These are phyloP conservation scores for Globisporangium okanoganense DNA, from an alignment of 352 stramenopile species.

Conservation along the genomic window DNA sequence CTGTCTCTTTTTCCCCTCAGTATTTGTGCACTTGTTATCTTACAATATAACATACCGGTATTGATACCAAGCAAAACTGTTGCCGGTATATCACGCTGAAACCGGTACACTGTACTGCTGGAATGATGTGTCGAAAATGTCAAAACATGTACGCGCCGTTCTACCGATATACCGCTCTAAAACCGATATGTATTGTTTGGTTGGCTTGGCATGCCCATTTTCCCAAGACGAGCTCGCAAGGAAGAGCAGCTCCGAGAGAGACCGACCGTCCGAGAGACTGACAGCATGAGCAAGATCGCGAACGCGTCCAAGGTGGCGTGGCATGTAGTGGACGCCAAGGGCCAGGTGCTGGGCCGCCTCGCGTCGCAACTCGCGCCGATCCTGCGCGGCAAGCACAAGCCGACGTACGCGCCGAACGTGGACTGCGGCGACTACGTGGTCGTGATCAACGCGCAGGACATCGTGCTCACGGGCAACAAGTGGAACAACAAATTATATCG, in stretches of 20 bases:
- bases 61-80: too few species aligned
- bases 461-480: slow-evolving; percentile 96
- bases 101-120: too few species aligned
- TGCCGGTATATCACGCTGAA: too few species aligned
- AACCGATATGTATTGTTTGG: too few species aligned
- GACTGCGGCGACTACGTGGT: slow-evolving; percentile 98
- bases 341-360: slow-evolving; percentile 95
- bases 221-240: neutral
- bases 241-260: neutral
- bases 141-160: too few species aligned
- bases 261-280: neutral
- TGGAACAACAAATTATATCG: slow-evolving; percentile 97
- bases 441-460: slow-evolving; percentile 95
- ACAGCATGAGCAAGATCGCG: slow-evolving; percentile 78
- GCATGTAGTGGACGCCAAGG: slow-evolving; percentile 96
- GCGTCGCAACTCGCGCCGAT: slow-evolving; percentile 95
- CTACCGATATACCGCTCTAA: too few species aligned
- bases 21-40: too few species aligned
- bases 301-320: slow-evolving; percentile 85
- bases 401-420: slow-evolving; percentile 96
- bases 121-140: too few species aligned
- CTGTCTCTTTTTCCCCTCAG: too few species aligned
- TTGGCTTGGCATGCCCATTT: too few species aligned
- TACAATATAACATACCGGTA: too few species aligned
- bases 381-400: slow-evolving; percentile 98